Conservation (phyloP, 2,329 filamentous ascomycete species). For the Beauveria pseudobassiana region DNA sequence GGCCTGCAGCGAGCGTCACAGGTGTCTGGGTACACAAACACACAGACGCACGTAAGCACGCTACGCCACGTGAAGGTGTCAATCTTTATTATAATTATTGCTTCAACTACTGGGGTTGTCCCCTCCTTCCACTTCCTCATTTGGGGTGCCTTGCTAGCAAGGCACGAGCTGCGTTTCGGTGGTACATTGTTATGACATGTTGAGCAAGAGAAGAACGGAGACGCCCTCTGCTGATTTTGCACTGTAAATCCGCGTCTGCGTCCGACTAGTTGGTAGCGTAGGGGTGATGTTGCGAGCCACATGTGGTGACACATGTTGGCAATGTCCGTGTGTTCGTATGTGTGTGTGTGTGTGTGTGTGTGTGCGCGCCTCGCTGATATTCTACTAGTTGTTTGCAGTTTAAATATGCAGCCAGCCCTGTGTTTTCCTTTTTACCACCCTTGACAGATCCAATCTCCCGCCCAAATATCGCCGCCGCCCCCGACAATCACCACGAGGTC, state of each 20-base stretch:
- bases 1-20: not conserved
- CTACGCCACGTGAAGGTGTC: not conserved
- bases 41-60: not conserved
- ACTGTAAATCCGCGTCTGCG: not conserved
- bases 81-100: not conserved
- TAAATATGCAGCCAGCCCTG: constrained; percentile 3
- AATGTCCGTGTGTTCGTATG: not conserved
- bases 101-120: not conserved
- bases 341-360: too few relatives aligned
- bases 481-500: not conserved
- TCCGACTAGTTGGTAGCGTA: not conserved
- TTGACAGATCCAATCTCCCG: constrained; percentile 1
- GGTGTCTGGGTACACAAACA: not conserved
- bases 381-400: not conserved
- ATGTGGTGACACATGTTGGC: not conserved
- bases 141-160: not conserved
- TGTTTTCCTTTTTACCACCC: not conserved
- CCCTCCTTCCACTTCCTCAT: not conserved
- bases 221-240: not conserved
- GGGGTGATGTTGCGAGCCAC: not conserved
- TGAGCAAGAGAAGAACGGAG: not conserved
- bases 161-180: not conserved
- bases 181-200: not conserved
- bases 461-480: not conserved
- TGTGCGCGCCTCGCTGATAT: not conserved